These are phyloP conservation scores for Tulasnella sp. DNA, from an alignment of 768 basidiomycete species.

Conservation along the genomic window DNA sequence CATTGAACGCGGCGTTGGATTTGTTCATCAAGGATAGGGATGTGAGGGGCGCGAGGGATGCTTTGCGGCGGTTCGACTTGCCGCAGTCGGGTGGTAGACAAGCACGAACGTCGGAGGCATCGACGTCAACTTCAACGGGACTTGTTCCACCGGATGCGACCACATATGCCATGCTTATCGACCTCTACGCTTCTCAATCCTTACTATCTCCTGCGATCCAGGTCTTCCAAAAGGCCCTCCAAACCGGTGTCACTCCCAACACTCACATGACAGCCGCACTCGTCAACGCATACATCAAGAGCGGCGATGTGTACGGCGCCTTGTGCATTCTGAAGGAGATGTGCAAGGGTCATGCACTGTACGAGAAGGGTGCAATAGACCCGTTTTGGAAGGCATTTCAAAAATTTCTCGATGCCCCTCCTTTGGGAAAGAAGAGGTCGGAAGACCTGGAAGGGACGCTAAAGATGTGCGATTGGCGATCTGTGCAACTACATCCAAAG, in stretches of 20 bases:
- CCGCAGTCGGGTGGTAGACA: background rate
- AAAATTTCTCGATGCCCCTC: slow-evolving; percentile 18
- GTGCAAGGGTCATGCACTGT: slow-evolving; percentile 24
- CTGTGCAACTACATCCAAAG: slow-evolving; percentile 31
- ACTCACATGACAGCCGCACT: slow-evolving; percentile 34
- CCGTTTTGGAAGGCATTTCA: slow-evolving; percentile 18
- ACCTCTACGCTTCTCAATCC: slow-evolving; percentile 36
- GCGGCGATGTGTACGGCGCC: slow-evolving; percentile 38
- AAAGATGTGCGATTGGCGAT: slow-evolving; percentile 8
- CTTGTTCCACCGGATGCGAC: slow-evolving; percentile 35
- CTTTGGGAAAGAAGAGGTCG: background rate
- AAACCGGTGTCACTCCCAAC: slow-evolving; percentile 35
- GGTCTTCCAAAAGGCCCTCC: slow-evolving; percentile 35
- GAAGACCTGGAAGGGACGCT: background rate
- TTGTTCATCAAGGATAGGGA: background rate
- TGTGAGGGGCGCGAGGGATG: background rate
- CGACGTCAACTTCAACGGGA: background rate
- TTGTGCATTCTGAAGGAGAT: slow-evolving; percentile 39
- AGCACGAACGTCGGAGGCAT: no score
- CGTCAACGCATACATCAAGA: slow-evolving; percentile 42
- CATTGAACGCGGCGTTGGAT: slow-evolving; percentile 1
- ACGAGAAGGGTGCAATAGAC: slow-evolving; percentile 20
- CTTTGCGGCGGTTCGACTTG: background rate
- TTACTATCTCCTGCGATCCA: slow-evolving; percentile 36
- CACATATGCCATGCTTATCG: slow-evolving; percentile 54